Evolutionary conservation across 2,329 filamentous ascomycete genomes (phyloP).

Genomic region (Biscogniauxia sp.): DNA sequence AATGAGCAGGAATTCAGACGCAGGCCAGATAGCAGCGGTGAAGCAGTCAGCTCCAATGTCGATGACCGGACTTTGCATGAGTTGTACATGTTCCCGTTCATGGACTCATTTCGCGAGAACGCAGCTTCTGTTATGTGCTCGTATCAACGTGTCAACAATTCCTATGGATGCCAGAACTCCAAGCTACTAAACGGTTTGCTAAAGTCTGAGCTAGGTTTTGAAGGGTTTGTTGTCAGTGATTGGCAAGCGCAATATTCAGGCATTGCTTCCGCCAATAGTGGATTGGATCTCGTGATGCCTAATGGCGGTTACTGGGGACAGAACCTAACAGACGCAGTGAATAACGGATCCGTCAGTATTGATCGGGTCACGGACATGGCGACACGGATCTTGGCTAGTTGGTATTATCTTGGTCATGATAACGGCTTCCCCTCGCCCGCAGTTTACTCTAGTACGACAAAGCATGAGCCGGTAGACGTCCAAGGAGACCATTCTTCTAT

Average conservation of each 20-base stretch:
- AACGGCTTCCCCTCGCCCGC: conserved; percentile 68
- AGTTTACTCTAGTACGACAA: conserved; percentile 48
- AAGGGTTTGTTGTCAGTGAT: conserved; percentile 73
- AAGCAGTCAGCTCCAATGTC: conserved; percentile 64
- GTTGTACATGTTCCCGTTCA: conserved; percentile 70
- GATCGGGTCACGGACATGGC: conserved; percentile 83
- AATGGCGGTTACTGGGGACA: conserved; percentile 72
- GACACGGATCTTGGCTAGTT: conserved; percentile 77
- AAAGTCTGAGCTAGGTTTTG: conserved; percentile 69
- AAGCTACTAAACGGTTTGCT: conserved; percentile 67
- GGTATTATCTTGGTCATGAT: conserved; percentile 83
- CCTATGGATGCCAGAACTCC: conserved; percentile 64
- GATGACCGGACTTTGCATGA: conserved; percentile 68
- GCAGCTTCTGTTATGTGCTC: conserved; percentile 70
- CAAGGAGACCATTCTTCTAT: conserved; percentile 69
- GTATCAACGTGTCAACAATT: conserved; percentile 60
- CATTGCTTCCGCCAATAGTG: conserved; percentile 72
- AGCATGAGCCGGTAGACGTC: conserved; percentile 69
- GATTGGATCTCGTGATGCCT: conserved; percentile 69
- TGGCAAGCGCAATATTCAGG: conserved; percentile 82
- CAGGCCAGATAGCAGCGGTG: conserved; percentile 46
- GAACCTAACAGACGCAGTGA: conserved; percentile 68
- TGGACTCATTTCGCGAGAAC: conserved; percentile 58
- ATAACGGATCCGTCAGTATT: conserved; percentile 79
- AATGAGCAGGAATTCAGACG: conserved; percentile 59